Percentiles rank a stretch among this genome's conserved stretches.
These are phyloP conservation scores for Kurtzmaniella cleridarum DNA, from an alignment of 805 yeast species.

Conservation along the genomic window DNA sequence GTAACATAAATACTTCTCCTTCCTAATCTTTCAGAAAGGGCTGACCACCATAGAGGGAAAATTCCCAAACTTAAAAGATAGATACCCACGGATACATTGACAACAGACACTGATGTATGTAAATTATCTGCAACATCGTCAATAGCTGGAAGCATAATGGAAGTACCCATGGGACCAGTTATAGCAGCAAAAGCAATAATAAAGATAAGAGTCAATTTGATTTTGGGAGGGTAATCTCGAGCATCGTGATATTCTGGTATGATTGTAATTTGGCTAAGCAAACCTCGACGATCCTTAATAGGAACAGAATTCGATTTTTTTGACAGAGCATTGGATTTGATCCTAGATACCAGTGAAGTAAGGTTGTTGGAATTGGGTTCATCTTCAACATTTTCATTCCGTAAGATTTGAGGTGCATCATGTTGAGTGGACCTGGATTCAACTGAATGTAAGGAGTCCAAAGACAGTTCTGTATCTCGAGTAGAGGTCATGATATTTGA, in stretches of 20 bases:
- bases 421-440: too few species aligned
- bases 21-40: conserved; percentile 69
- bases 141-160: conserved; percentile 76
- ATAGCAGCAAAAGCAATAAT: conserved; percentile 70
- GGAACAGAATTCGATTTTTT: conserved; percentile 10
- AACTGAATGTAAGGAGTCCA: too few species aligned
- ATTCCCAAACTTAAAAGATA: conserved; percentile 70
- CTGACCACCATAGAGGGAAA: conserved; percentile 87
- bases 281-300: conserved; percentile 49
- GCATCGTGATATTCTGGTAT: conserved; percentile 75
- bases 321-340: not conserved
- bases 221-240: conserved; percentile 46
- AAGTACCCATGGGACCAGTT: conserved; percentile 87
- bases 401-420: too few species aligned
- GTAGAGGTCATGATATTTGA: too few species aligned
- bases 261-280: conserved; percentile 45
- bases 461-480: too few species aligned
- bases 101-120: conserved; percentile 52
- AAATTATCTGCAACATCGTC: conserved; percentile 51
- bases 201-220: conserved; percentile 53
- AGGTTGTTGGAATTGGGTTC: not conserved
- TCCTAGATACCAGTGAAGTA: not conserved
- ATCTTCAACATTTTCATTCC: not conserved
- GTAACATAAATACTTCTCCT: conserved; percentile 67
- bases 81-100: conserved; percentile 76